A percentile compares a stretch with the other conserved stretches of the same genome.
phyloP scores from a whole-genome alignment of 257 asterid species.

The Forsythia viridissima region DNA sequence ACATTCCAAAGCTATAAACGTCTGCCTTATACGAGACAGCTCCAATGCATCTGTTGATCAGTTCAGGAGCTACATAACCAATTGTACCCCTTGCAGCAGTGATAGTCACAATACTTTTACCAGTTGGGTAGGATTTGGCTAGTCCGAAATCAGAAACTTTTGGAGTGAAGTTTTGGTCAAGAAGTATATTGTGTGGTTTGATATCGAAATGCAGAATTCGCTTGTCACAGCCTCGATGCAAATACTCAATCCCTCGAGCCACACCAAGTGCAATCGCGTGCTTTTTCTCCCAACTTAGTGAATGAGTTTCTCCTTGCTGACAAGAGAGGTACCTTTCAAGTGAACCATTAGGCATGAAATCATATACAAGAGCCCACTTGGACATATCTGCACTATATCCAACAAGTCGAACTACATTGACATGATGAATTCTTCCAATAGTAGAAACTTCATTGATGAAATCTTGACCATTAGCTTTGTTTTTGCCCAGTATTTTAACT shows the following conservation, averaged over 20 bases:
- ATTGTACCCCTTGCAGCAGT: conserved; percentile 37
- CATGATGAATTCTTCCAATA: conserved; percentile 26
- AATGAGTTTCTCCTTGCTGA: not conserved
- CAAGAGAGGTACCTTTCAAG: conserved; percentile 1
- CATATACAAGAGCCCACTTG: conserved; percentile 14
- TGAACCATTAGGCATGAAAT: conserved; percentile 22
- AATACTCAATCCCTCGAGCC: conserved; percentile 35
- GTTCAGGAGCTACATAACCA: conserved; percentile 37
- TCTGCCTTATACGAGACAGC: conserved; percentile 31
- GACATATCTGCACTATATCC: conserved; percentile 8
- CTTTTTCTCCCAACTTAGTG: conserved; percentile 23
- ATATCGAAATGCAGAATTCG: conserved; percentile 35
- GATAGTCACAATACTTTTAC: conserved; percentile 14
- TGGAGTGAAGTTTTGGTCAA: conserved; percentile 23
- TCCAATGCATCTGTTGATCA: conserved; percentile 31
- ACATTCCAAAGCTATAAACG: conserved; percentile 40
- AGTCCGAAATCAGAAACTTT: conserved; percentile 30
- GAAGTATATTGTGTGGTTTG: conserved; percentile 40
- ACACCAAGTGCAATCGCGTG: conserved; percentile 35
- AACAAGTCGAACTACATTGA: conserved; percentile 20
- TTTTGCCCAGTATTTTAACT: conserved; percentile 31
- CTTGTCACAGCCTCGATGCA: conserved; percentile 27
- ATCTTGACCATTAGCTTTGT: conserved; percentile 24
- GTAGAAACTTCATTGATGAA: conserved; percentile 42
- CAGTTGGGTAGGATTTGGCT: conserved; percentile 17